A percentile compares a stretch with the other conserved stretches of the same genome.
Evolutionary conservation across 805 yeast species (phyloP).

Genomic region (Lachancea dasiensis): DNA sequence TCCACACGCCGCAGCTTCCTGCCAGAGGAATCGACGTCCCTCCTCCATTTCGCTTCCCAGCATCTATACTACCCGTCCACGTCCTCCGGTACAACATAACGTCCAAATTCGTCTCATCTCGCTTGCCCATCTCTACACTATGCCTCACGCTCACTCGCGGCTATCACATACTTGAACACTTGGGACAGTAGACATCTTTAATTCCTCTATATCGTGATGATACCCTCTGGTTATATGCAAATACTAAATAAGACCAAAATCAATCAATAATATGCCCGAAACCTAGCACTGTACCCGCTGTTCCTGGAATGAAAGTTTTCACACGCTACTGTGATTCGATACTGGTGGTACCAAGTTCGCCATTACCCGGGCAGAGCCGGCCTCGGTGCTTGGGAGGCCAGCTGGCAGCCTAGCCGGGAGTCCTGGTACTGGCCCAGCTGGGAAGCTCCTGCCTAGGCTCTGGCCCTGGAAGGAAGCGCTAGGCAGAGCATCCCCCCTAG

Average conservation of each 20-base stretch:
- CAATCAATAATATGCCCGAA: not conserved
- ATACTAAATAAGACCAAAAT: not conserved
- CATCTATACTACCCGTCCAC: too few species aligned
- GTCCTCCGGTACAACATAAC: too few species aligned
- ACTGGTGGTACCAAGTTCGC: too few species aligned
- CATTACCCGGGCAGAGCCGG: slow-evolving; percentile 1
- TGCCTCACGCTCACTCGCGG: slow-evolving; percentile 1
- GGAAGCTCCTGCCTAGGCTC: too few species aligned
- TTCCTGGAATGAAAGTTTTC: slow-evolving; percentile 10
- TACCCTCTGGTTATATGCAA: slow-evolving; percentile 7
- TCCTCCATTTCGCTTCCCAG: too few species aligned
- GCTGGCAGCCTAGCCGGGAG: too few species aligned
- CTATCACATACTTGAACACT: slow-evolving; percentile 76
- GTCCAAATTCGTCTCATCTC: not conserved
- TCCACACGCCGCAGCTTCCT: too few species aligned
- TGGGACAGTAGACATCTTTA: slow-evolving; percentile 66
- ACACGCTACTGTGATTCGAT: not conserved
- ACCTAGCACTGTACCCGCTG: slow-evolving; percentile 1
- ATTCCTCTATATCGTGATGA: slow-evolving; percentile 20
- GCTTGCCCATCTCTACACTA: not conserved
- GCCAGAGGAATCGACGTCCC: too few species aligned
- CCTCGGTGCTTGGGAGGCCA: not conserved
- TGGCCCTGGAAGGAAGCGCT: too few species aligned
- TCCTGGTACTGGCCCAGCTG: not conserved
- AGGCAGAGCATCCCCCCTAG: not conserved